Evolutionary conservation across 2,329 filamentous ascomycete species (phyloP), one percentile per base, ranked within the genome.

Genomic region (Aspergillus persii): DNA sequence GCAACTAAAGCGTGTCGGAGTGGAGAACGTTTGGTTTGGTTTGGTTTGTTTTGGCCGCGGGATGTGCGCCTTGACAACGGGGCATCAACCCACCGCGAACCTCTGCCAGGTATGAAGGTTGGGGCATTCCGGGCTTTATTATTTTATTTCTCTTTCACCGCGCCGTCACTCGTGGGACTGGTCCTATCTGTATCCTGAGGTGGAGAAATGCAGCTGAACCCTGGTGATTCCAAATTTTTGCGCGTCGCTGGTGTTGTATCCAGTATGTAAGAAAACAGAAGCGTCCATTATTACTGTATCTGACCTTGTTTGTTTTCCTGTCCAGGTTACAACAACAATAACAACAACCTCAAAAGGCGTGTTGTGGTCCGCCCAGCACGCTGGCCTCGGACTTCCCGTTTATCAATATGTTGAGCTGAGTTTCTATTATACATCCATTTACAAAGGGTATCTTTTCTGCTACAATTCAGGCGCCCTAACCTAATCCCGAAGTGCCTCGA

Each of bases 401-500:
- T 9, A 27, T 46, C 47, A 31, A n/a, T 30, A 31, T 48, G 23
- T 50, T 52, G 47, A 23, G 18, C 18, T 23, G 18, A 23, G 18
- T 59, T 53, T 30, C 60, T 53, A 69, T 70, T 70, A 65, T 72
- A 74, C 69, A 72, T 63, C 65, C 46, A 53, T 61, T 66, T 64
- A 53, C 63, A 59, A 59, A 63, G 70, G 70, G 68, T 73, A 74
- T 75, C 63, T 68, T 68, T 23, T 66, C 68, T 58, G 56, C 53
- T 60, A 49, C 56, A 57, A 18, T 56, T 15, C 29, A 26, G 31
- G 33, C 31, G 27, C 3, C 36, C 11, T 48, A 47, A 50, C 15
- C 59, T 70, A 75, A 63, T 68, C 70, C 53, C 81, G 79, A 65
- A 96, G 75, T 11, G 90, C 90, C 75, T 96, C 92, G 63, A 96